Conservation (phyloP, 2,329 filamentous ascomycete species). For the Fonsecaea pugnacius region DNA sequence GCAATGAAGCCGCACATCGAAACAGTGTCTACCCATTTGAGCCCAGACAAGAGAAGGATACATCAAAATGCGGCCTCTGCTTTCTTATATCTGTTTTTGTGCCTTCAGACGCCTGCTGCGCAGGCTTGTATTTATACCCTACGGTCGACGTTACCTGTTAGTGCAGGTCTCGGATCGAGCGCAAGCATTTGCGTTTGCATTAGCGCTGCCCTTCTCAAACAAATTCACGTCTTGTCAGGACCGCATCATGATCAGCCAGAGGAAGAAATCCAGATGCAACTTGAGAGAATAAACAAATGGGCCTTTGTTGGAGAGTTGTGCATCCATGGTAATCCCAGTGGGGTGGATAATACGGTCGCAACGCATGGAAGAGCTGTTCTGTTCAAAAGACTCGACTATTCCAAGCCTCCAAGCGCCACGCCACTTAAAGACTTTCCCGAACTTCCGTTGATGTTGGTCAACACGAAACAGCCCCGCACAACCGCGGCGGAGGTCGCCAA, state of each 20-base stretch:
- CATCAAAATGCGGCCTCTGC: conserved; percentile 79
- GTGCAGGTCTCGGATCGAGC: conserved; percentile 87
- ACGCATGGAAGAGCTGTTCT: conserved; percentile 93
- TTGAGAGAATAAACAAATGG: conserved; percentile 97
- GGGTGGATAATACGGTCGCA: conserved; percentile 94
- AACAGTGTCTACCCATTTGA: conserved; percentile 67
- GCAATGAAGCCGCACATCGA: conserved; percentile 80
- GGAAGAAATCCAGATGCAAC: conserved; percentile 83
- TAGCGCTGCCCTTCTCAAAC: conserved; percentile 79
- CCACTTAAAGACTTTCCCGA: conserved; percentile 88
- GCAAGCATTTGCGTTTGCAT: conserved; percentile 93
- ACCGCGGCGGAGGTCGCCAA: conserved; percentile 86
- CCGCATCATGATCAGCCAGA: conserved; percentile 89
- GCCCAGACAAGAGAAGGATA: conserved; percentile 77
- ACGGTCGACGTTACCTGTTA: conserved; percentile 90
- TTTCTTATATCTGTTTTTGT: conserved; percentile 92
- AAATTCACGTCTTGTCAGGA: conserved; percentile 83
- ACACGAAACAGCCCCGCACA: conserved; percentile 85
- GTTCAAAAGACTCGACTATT: conserved; percentile 80
- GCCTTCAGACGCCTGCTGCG: conserved; percentile 77
- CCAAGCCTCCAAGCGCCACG: conserved; percentile 74
- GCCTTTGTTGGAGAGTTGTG: conserved; percentile 96
- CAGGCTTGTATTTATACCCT: conserved; percentile 86
- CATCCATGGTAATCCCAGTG: conserved; percentile 95
- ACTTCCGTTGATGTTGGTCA: conserved; percentile 83